Evolutionary conservation across 2,329 filamentous ascomycete species (phyloP).

Genomic region (Cryphonectria parasitica): DNA sequence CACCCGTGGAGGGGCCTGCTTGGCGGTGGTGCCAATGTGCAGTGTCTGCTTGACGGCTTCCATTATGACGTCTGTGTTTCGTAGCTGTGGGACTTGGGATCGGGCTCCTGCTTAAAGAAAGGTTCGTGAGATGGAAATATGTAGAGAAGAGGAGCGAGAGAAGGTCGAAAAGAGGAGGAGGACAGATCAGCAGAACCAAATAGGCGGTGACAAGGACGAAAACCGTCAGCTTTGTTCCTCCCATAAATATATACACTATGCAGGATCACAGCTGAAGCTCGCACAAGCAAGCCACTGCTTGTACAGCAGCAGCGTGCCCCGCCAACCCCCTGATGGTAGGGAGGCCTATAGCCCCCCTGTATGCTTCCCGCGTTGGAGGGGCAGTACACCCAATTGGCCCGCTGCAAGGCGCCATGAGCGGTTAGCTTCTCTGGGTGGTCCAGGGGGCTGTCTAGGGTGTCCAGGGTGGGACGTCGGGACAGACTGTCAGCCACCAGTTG

Average conservation of each 20-base stretch:
- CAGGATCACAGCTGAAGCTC: constrained; percentile 23
- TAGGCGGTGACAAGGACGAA: constrained; percentile 9
- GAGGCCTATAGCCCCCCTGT: constrained; percentile 18
- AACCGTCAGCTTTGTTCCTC: constrained; percentile 24
- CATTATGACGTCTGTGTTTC: constrained; percentile 39
- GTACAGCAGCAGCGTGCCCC: constrained; percentile 6
- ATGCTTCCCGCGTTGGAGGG: constrained; percentile 16
- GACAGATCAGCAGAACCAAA: constrained; percentile 14
- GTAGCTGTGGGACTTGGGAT: not conserved
- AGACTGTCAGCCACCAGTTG: constrained; percentile 22
- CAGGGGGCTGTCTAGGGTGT: not conserved
- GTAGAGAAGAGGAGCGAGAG: not conserved
- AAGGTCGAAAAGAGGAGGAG: not conserved
- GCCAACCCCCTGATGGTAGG: constrained; percentile 14
- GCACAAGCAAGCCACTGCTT: constrained; percentile 6
- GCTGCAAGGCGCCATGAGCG: constrained; percentile 1
- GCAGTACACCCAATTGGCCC: constrained; percentile 15
- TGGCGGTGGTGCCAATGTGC: constrained; percentile 40
- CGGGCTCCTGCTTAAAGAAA: not conserved
- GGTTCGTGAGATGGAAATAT: not conserved
- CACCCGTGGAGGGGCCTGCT: constrained; percentile 45
- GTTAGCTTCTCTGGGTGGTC: not conserved
- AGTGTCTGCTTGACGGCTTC: constrained; percentile 49
- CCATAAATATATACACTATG: constrained; percentile 23
- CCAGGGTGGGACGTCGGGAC: constrained; percentile 25